A percentile compares a stretch with the other conserved stretches of the same genome.
Conservation (phyloP, 2,329 filamentous ascomycete genomes). For the Ramularia collo-cygni region DNA sequence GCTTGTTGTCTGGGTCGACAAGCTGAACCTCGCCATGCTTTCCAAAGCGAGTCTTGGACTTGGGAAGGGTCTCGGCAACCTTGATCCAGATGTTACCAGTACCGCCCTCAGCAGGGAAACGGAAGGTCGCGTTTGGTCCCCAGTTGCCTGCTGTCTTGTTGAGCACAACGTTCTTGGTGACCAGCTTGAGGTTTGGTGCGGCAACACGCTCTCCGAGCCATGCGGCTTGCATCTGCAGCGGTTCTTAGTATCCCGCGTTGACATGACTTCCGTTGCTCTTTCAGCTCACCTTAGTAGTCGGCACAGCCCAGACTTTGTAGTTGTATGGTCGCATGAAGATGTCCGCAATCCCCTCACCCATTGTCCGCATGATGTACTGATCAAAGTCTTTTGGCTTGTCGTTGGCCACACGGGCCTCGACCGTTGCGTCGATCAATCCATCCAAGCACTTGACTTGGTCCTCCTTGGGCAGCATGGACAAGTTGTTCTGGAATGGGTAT, state of each 20-base stretch:
- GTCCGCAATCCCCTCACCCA: constrained; percentile 81
- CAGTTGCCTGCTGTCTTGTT: constrained; percentile 95
- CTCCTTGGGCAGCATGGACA: constrained; percentile 94
- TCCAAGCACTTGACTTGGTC: constrained; percentile 94
- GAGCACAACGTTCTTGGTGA: constrained; percentile 89
- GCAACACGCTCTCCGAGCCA: constrained; percentile 99
- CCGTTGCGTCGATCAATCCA: constrained; percentile 87
- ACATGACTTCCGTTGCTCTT: neutral
- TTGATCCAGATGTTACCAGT: constrained; percentile 99
- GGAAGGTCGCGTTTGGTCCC: constrained; percentile 97
- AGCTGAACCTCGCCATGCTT: constrained; percentile 76
- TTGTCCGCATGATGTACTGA: constrained; percentile 94
- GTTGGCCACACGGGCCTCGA: constrained; percentile 78
- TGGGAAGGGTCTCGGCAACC: constrained; percentile 84
- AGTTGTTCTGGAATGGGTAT: constrained; percentile 99
- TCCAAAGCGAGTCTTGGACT: constrained; percentile 87
- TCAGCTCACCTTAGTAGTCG: constrained; percentile 76
- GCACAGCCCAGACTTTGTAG: constrained; percentile 99
- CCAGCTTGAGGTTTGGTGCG: constrained; percentile 87
- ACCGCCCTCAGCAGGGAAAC: constrained; percentile 90
- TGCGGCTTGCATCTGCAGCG: constrained; percentile 83
- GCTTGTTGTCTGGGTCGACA: constrained; percentile 79
- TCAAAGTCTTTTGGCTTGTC: constrained; percentile 96
- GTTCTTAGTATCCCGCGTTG: constrained; percentile 14
- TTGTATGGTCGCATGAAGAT: constrained; percentile 99